These are phyloP conservation scores for Inonotus hispidus DNA, from an alignment of 1,284 basidiomycete genomes.

Conservation along the genomic window DNA sequence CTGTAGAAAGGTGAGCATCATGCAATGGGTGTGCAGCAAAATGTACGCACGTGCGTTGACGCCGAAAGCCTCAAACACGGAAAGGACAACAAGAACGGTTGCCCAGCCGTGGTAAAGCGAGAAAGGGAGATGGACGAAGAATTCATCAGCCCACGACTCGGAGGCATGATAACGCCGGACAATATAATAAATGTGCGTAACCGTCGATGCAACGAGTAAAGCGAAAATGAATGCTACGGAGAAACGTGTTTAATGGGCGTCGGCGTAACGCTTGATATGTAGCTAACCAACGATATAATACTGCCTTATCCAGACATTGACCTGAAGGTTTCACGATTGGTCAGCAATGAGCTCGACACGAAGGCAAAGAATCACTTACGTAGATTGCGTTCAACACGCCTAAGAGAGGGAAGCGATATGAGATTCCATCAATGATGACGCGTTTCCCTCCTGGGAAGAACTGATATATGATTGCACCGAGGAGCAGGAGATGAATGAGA, in stretches of 20 bases:
- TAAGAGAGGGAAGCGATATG: slow-evolving; percentile 86
- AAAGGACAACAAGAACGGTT: slow-evolving; percentile 84
- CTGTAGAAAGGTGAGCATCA: slow-evolving; percentile 2
- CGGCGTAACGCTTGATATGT: neutral
- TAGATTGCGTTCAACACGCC: slow-evolving; percentile 82
- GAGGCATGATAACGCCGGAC: slow-evolving; percentile 81
- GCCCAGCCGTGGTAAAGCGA: slow-evolving; percentile 95
- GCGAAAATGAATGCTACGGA: slow-evolving; percentile 73
- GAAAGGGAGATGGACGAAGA: slow-evolving; percentile 83
- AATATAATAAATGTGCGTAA: slow-evolving; percentile 89
- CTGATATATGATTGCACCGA: slow-evolving; percentile 87
- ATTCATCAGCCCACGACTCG: slow-evolving; percentile 63
- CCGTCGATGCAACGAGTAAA: slow-evolving; percentile 77
- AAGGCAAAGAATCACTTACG: slow-evolving; percentile 41
- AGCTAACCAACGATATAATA: neutral
- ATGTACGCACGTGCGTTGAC: slow-evolving; percentile 50
- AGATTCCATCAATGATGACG: slow-evolving; percentile 79
- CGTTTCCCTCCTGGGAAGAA: slow-evolving; percentile 79
- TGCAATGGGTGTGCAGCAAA: neutral
- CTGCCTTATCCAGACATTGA: neutral
- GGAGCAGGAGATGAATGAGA: slow-evolving; percentile 79
- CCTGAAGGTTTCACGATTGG: neutral
- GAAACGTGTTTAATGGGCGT: neutral
- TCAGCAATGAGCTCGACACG: neutral
- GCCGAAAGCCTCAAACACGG: slow-evolving; percentile 89